These are phyloP conservation scores for Eragrostis nindensis DNA, from an alignment of 176 grass and related monocot genomes.

Conservation along the genomic window DNA sequence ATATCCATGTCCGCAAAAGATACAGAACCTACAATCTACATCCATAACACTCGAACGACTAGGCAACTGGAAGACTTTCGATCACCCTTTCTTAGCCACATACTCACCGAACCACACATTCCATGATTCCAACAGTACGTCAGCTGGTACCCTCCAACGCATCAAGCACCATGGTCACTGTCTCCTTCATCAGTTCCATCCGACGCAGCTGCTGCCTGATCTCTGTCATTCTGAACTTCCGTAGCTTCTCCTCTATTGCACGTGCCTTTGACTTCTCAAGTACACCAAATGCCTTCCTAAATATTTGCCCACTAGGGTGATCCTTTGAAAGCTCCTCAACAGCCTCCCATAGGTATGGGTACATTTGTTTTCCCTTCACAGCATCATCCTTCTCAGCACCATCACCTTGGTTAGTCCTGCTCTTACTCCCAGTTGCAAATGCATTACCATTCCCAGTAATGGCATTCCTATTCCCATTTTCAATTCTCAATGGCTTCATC, in stretches of 20 bases:
- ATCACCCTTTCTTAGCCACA: conserved; percentile 6
- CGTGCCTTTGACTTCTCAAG: conserved; percentile 49
- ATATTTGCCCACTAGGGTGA: conserved; percentile 31
- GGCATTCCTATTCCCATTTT: conserved; percentile 23
- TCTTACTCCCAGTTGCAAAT: neutral
- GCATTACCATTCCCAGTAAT: neutral
- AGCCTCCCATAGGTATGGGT: conserved; percentile 49
- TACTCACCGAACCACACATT: conserved; percentile 19
- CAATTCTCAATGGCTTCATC: conserved; percentile 1
- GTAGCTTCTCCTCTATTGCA: conserved; percentile 57
- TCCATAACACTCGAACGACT: conserved; percentile 32
- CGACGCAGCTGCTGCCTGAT: conserved; percentile 55
- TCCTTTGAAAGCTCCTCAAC: conserved; percentile 52
- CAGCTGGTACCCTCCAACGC: conserved; percentile 29
- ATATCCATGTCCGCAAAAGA: conserved; percentile 24
- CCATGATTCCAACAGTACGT: conserved; percentile 4
- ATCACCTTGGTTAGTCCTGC: neutral
- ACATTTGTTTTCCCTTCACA: conserved; percentile 40
- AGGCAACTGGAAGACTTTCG: neutral
- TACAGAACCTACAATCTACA: conserved; percentile 21
- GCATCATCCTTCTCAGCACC: neutral
- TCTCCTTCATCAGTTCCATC: conserved; percentile 60
- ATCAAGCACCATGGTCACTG: conserved; percentile 54
- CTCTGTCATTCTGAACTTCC: conserved; percentile 42
- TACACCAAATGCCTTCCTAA: conserved; percentile 53